Percentiles rank a stretch among this genome's conserved stretches.
Evolutionary conservation across 192 early-diverging fungal species (phyloP).

Genomic region (Entophlyctis luteolus): DNA sequence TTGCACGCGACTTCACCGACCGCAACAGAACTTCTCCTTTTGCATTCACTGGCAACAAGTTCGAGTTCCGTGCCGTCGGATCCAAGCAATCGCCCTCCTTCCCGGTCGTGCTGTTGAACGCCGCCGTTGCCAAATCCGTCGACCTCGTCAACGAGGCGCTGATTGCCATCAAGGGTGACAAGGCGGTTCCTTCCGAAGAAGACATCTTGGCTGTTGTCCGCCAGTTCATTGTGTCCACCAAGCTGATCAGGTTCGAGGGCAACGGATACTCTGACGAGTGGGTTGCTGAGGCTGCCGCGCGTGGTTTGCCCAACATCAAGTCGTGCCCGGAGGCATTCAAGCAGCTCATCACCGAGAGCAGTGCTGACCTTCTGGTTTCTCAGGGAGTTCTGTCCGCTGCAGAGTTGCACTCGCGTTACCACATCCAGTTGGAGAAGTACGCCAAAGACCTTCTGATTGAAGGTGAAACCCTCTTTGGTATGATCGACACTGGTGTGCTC

Average conservation of each 20-base stretch:
- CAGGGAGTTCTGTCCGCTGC: slow-evolving; percentile 78
- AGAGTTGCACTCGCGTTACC: slow-evolving; percentile 88
- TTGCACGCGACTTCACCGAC: slow-evolving; percentile 96
- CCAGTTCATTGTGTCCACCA: slow-evolving; percentile 72
- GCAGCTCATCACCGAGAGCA: slow-evolving; percentile 65
- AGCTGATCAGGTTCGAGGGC: slow-evolving; percentile 92
- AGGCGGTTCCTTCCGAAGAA: slow-evolving; percentile 70
- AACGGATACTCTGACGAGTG: slow-evolving; percentile 96
- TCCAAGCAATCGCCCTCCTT: slow-evolving; percentile 97
- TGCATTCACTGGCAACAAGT: slow-evolving; percentile 99
- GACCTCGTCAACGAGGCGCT: slow-evolving; percentile 68
- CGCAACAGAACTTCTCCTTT: slow-evolving; percentile 99
- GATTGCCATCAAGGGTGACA: slow-evolving; percentile 74
- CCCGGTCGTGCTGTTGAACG: slow-evolving; percentile 89
- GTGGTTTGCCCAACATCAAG: slow-evolving; percentile 94
- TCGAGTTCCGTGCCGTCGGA: slow-evolving; percentile 96
- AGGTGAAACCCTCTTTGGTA: slow-evolving; percentile 76
- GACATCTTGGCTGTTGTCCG: slow-evolving; percentile 88
- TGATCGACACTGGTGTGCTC: slow-evolving; percentile 80
- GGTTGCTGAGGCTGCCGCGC: slow-evolving; percentile 86
- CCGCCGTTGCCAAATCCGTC: slow-evolving; percentile 82
- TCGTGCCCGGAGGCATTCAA: slow-evolving; percentile 84
- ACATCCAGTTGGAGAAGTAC: slow-evolving; percentile 96
- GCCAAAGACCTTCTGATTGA: slow-evolving; percentile 95
- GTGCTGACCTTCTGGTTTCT: slow-evolving; percentile 73